Base-by-base conservation (phyloP, 2,329 filamentous ascomycete genomes). In the Sclerotinia glacialis region DNA sequence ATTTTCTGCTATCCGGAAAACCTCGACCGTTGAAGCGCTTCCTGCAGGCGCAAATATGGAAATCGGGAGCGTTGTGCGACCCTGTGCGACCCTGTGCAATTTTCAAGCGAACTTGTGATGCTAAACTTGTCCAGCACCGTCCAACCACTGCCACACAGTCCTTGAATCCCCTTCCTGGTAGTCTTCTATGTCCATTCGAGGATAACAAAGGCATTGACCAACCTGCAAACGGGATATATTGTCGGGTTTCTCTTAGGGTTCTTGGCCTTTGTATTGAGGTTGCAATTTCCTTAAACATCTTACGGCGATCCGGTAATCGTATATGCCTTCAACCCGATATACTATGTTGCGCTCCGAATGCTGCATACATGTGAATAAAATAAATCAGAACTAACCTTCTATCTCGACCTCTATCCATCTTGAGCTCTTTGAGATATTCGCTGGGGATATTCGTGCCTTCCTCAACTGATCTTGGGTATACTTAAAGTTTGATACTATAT, bases 341-440 rank as follows among this genome's bases (percentile, higher is more conserved):
- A 26, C 31, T 7, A 26, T 55, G 28, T 31, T n/a, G 28, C 50
- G 37, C 37, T 37, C 31, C 58, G 16, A 31, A 42, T 56, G 40
- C 61, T 50, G 34, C 40, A 49, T 28, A 63, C 23, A 53, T 53
- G 67, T 50, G 50, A 62, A 64, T 46, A 53, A 70, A 64, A 64
- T 66, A 54, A 70, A 11, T 34, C 47, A 46, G 12, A 66, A 72
- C 76, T 68, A 71, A 80, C 79, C 79, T 80, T 76, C 79, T 75
- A 66, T 76, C 78, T 68, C 79, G 76, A 74, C 60, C 60, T 63
- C 60, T 63, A 18, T 63, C 60, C 60, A 63, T 63, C 23, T 31
- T 63, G 34, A 16, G 23, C 18, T 53, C 34, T 23, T 42, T n/a
- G 26, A 26, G 23, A 54, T 42, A 52, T 31, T 6, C 26, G 21